Evolutionary conservation across 1,139 yeast species (phyloP), one percentile per base, ranked within the genome.

Genomic region (Kurtzmaniella quercitrusa): DNA sequence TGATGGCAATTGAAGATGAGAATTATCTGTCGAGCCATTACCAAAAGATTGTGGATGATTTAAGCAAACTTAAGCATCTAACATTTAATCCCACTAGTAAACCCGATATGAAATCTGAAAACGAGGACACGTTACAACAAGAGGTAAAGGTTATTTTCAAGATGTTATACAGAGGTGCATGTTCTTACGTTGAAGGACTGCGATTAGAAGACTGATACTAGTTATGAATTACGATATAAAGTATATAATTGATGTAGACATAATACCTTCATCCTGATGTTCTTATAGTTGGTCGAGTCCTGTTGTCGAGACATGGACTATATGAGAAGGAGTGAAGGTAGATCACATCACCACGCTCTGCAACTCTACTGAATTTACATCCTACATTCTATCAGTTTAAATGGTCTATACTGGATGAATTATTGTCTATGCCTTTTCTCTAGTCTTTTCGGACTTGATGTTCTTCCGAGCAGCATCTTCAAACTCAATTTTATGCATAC

Each of bases 401-500:
- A 6, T 21, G 23, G 23, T 21, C 23, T 21, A 21, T 21, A 5
- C 8, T 5, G 4, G 8, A 21, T 21, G 8, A 8, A n/a, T n/a
- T n/a, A 23, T 23, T 23, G 14, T 10, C 14, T 11, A 27, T 27
- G 5, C 5, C 14, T 10, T 7, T 27, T 10, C 31, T n/a, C 14
- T 27, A n/a, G 31, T 3, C 31, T 27, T 27, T 27, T 27, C 31
- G 14, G 31, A 27, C 14, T 34, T 34, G 15, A 14, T 18, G 17
- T 33, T 34, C 21, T 33, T 33, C 3, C 38, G 31, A 31, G 18
- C 15, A 37, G 33, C 38, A 42, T 61, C 60, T 51, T 85, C 93
- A 51, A 86, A 82, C 42, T 80, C 88, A 43, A 65, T 66, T 54
- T 78, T 82, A 54, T 79, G 76, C 44, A 77, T 57, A 48, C 89